A percentile compares a stretch with the other conserved stretches of the same genome.
Conservation (phyloP, 306 rosid genomes). For the Cicer pinnatifidum region DNA sequence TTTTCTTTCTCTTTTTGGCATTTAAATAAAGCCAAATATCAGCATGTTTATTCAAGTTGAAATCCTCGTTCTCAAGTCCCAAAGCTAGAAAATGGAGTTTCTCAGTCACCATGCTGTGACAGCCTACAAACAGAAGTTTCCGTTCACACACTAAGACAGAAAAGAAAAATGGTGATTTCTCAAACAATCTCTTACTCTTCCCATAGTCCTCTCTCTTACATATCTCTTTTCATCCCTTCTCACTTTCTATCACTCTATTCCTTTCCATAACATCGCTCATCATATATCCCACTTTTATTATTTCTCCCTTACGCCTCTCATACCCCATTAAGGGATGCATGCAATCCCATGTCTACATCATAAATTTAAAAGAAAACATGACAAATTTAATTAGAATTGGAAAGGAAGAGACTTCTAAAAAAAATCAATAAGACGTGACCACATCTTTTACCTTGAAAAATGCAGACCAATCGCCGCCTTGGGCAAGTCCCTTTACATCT, state of each 20-base stretch:
- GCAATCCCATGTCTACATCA: background rate
- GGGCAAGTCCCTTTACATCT: conserved; percentile 56
- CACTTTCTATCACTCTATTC: background rate
- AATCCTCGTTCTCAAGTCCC: background rate
- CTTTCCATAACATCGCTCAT: background rate
- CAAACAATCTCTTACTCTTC: conserved; percentile 19
- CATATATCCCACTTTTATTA: background rate
- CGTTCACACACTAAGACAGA: background rate
- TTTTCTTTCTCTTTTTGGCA: background rate
- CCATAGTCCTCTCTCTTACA: background rate
- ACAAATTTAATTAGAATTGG: conserved; percentile 13
- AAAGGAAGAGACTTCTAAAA: conserved; percentile 18
- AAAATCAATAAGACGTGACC: background rate
- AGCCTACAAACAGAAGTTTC: background rate
- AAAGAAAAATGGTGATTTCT: conserved; percentile 26
- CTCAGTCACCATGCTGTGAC: background rate
- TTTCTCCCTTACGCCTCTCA: background rate
- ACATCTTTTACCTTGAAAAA: conserved; percentile 71
- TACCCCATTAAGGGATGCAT: background rate
- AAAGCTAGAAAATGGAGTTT: background rate
- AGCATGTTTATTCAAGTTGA: background rate
- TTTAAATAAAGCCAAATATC: conserved; percentile 13
- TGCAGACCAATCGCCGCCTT: conserved; percentile 68
- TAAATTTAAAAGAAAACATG: background rate
- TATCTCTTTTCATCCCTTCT: background rate